Conservation (phyloP, 78 protist species). For the Tieghemostelium lacteum region DNA sequence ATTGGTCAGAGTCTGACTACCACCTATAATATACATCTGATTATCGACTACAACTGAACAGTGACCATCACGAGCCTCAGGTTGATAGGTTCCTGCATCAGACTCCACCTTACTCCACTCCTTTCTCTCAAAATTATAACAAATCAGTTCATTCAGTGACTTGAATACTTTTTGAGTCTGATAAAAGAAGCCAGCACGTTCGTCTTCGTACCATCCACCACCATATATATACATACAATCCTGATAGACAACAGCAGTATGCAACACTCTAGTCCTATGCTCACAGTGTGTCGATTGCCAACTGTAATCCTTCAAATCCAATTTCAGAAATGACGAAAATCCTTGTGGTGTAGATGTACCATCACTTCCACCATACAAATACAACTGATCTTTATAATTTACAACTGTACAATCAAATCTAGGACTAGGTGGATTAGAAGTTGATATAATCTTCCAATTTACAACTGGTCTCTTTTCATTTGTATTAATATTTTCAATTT, state of each 20-base stretch:
- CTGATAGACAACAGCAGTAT: constrained; percentile 10
- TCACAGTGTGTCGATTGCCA: constrained; percentile 52
- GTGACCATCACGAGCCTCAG: constrained; percentile 55
- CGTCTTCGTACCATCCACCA: constrained; percentile 68
- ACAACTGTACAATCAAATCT: constrained; percentile 49
- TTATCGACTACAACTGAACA: constrained; percentile 32
- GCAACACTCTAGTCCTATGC: constrained; percentile 35
- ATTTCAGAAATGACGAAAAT: constrained; percentile 24
- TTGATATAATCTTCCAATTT: constrained; percentile 63
- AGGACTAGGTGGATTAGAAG: constrained; percentile 57
- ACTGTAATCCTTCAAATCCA: not conserved
- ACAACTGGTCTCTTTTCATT: too few relatives aligned
- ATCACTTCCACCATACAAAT: constrained; percentile 56
- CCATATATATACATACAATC: constrained; percentile 61
- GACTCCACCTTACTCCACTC: not conserved
- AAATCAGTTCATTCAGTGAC: constrained; percentile 10
- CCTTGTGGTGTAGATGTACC: not conserved
- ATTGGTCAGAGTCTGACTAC: constrained; percentile 4
- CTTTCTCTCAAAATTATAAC: constrained; percentile 18
- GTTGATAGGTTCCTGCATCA: not conserved
- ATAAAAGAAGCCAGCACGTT: not conserved
- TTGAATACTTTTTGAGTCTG: constrained; percentile 27
- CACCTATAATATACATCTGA: constrained; percentile 65
- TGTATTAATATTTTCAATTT: too few relatives aligned
- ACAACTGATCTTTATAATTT: constrained; percentile 14